Percentiles rank a stretch among this genome's conserved stretches.
Evolutionary conservation across 495 filamentous ascomycete genomes (phyloP).

Genomic region (Penicillium nucicola): DNA sequence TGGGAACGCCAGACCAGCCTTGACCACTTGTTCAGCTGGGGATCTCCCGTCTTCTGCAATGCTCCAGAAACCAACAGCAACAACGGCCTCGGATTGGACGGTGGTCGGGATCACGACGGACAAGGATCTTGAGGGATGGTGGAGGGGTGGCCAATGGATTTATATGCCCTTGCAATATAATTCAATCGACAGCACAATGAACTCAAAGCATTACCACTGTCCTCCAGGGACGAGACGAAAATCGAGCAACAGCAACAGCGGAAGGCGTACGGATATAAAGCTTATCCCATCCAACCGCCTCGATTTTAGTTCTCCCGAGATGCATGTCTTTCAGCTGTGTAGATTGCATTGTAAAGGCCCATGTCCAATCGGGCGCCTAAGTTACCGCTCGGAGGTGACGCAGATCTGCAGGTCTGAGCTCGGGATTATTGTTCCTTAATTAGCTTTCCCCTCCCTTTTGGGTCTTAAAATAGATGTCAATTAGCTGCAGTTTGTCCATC

Average conservation of each 20-base stretch:
- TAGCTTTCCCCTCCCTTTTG: constrained; percentile 8
- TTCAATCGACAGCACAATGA: background rate
- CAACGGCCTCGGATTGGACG: constrained; percentile 15
- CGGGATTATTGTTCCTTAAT: constrained; percentile 19
- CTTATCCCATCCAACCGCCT: constrained; percentile 8
- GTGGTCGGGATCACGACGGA: constrained; percentile 1
- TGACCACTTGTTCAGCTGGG: constrained; percentile 6
- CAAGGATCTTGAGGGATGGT: constrained; percentile 10
- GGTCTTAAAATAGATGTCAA: constrained; percentile 25
- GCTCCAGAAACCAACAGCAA: constrained; percentile 3
- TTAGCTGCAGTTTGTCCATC: constrained; percentile 13
- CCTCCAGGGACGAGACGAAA: background rate
- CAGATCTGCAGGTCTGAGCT: constrained; percentile 11
- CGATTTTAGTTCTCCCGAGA: constrained; percentile 1
- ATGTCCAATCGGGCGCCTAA: constrained; percentile 11
- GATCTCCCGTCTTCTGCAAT: constrained; percentile 5
- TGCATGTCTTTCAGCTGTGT: constrained; percentile 3
- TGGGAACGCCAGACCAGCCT: constrained; percentile 6
- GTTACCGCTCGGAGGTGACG: constrained; percentile 20
- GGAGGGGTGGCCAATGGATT: constrained; percentile 18
- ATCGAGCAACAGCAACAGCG: background rate
- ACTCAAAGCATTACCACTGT: constrained; percentile 1
- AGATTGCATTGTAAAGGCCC: background rate
- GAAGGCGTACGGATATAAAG: constrained; percentile 28
- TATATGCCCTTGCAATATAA: constrained; percentile 1